phyloP scores from a whole-genome alignment of 1,284 basidiomycete species.

The Volvariella surrecta region DNA sequence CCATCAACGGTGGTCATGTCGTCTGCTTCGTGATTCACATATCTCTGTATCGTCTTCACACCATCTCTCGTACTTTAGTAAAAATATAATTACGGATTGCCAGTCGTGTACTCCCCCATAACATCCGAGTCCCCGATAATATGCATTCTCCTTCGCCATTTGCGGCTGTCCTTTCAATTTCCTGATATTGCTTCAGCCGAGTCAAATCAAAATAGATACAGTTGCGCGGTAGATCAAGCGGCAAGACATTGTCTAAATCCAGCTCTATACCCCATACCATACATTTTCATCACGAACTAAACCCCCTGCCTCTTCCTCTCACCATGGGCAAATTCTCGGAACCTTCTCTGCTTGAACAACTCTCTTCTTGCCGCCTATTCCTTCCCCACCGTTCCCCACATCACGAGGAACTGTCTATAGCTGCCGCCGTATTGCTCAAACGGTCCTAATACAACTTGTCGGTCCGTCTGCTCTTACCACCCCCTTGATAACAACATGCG shows the following conservation, averaged over 20 bases:
- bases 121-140: conserved; percentile 11
- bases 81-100: background rate
- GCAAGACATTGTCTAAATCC: too few relatives aligned
- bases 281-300: too few relatives aligned
- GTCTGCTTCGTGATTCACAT: too few relatives aligned
- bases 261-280: too few relatives aligned
- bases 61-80: too few relatives aligned
- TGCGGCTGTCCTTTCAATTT: conserved; percentile 14
- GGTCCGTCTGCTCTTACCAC: conserved; percentile 11
- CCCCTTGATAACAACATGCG: conserved; percentile 4
- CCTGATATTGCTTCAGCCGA: conserved; percentile 11
- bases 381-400: conserved; percentile 16
- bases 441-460: conserved; percentile 4
- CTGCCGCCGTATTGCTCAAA: conserved; percentile 2
- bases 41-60: too few relatives aligned
- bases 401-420: conserved; percentile 13
- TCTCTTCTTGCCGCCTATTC: conserved; percentile 5
- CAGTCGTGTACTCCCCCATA: background rate
- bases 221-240: too few relatives aligned
- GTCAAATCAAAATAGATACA: too few relatives aligned
- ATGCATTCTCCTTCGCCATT: conserved; percentile 12
- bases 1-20: too few relatives aligned
- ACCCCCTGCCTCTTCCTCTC: too few relatives aligned
- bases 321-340: too few relatives aligned
- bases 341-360: conserved; percentile 4